Percentiles rank a stretch among this genome's conserved stretches.
Conservation (phyloP, 148 eudicot genomes). For the Polygonum aviculare region DNA sequence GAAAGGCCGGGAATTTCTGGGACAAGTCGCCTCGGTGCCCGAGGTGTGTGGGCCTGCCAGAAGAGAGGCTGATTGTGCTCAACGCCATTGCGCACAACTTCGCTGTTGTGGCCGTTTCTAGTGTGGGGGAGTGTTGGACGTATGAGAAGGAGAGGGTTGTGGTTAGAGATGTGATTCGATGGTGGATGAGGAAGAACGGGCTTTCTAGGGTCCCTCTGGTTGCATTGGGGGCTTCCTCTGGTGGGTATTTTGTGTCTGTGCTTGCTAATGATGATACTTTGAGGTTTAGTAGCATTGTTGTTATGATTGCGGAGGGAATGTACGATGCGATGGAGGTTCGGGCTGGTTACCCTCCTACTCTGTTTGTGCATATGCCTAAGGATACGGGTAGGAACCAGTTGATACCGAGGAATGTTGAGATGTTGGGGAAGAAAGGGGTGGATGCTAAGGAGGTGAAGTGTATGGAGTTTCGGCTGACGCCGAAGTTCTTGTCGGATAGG, state of each 20-base stretch:
- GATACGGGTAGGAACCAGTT: slow-evolving; percentile 41
- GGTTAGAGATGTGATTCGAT: slow-evolving; percentile 33
- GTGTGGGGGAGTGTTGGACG: slow-evolving; percentile 68
- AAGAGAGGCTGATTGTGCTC: slow-evolving; percentile 63
- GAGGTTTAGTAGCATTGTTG: slow-evolving; percentile 46
- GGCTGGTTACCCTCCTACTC: slow-evolving; percentile 70
- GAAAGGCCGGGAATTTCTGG: slow-evolving; percentile 75
- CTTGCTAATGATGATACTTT: slow-evolving; percentile 49
- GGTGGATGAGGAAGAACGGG: slow-evolving; percentile 55
- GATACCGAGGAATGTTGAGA: slow-evolving; percentile 30
- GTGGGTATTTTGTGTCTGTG: slow-evolving; percentile 78
- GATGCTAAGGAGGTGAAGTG: slow-evolving; percentile 59
- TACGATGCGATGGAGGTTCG: slow-evolving; percentile 48
- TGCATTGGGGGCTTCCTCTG: slow-evolving; percentile 95
- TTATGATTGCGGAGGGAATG: slow-evolving; percentile 84
- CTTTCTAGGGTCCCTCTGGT: slow-evolving; percentile 60
- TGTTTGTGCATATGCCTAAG: slow-evolving; percentile 96
- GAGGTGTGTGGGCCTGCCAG: slow-evolving; percentile 77
- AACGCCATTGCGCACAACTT: slow-evolving; percentile 57
- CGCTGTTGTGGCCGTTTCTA: slow-evolving; percentile 63
- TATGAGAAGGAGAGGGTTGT: slow-evolving; percentile 37
- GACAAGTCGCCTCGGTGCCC: slow-evolving; percentile 46
- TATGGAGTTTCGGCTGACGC: slow-evolving; percentile 57
- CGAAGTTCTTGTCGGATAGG: slow-evolving; percentile 50
- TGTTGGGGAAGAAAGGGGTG: slow-evolving; percentile 45